phyloP scores from a whole-genome alignment of 2,329 filamentous ascomycete species.

The Samsoniella hepiali region DNA sequence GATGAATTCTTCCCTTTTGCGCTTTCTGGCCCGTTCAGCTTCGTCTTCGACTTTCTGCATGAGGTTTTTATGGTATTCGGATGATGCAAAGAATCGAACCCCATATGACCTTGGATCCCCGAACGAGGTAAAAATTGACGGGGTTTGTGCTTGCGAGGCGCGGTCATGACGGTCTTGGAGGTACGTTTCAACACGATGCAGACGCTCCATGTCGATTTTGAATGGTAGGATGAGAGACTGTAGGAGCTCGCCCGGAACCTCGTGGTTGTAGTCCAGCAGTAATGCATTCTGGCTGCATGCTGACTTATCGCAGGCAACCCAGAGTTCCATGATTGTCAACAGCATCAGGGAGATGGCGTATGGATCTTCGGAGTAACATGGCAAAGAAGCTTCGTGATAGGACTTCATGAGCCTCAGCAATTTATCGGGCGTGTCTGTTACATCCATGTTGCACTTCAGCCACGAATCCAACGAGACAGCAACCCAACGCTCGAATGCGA shows the following conservation, averaged over 20 bases:
- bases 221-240: constrained; percentile 44
- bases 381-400: constrained; percentile 37
- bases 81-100: background rate
- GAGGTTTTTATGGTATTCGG: background rate
- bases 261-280: constrained; percentile 46
- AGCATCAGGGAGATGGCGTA: constrained; percentile 51
- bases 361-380: constrained; percentile 41
- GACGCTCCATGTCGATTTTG: constrained; percentile 41
- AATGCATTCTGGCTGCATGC: constrained; percentile 37
- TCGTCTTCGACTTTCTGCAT: background rate
- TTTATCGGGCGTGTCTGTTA: constrained; percentile 28
- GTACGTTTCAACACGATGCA: constrained; percentile 45
- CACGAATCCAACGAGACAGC: constrained; percentile 36
- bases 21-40: background rate
- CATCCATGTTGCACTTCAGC: constrained; percentile 27
- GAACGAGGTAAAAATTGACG: background rate
- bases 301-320: constrained; percentile 53
- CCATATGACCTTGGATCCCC: background rate
- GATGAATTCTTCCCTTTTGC: background rate
- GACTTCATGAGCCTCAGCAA: constrained; percentile 31
- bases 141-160: background rate
- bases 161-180: too few species aligned
- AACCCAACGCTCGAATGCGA: constrained; percentile 49
- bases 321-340: constrained; percentile 54
- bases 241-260: constrained; percentile 38